Conservation (phyloP, 805 yeast species). For the Saccharomycopsis sp. region DNA sequence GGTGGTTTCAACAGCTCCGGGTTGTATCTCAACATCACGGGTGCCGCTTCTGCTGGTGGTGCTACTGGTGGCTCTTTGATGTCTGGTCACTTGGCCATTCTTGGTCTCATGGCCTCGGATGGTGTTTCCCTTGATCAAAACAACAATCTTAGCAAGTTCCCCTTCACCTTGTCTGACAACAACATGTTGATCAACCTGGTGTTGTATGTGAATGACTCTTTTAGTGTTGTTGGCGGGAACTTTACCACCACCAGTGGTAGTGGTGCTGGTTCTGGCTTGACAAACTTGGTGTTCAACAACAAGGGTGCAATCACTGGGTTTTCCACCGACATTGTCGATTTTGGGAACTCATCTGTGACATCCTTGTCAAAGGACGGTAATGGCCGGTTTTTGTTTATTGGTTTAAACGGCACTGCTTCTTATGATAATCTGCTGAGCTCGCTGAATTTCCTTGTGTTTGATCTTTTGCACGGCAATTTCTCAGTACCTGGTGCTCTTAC, state of each 20-base stretch:
- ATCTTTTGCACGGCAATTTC: conserved; percentile 35
- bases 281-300: conserved; percentile 14
- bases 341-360: conserved; percentile 17
- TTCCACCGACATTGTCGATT: conserved; percentile 19
- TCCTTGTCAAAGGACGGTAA: conserved; percentile 15
- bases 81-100: conserved; percentile 24
- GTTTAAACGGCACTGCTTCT: conserved; percentile 33
- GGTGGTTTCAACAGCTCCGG: conserved; percentile 21
- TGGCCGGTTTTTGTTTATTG: conserved; percentile 33
- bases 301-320: conserved; percentile 18
- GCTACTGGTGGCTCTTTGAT: conserved; percentile 22
- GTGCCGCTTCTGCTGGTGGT: conserved; percentile 22
- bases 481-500: conserved; percentile 39
- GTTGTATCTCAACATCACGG: conserved; percentile 27
- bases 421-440: conserved; percentile 23
- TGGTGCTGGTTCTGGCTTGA: not conserved
- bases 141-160: conserved; percentile 22
- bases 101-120: conserved; percentile 15
- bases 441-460: conserved; percentile 44
- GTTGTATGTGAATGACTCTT: conserved; percentile 16
- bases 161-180: conserved; percentile 22
- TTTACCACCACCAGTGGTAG: conserved; percentile 23
- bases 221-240: conserved; percentile 23
- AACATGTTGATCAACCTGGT: conserved; percentile 8
- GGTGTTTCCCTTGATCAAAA: conserved; percentile 23